Percentiles rank a stretch among this genome's conserved stretches.
Evolutionary conservation across 139 green algal species (phyloP).

Genomic region (Picochlorum sp.): DNA sequence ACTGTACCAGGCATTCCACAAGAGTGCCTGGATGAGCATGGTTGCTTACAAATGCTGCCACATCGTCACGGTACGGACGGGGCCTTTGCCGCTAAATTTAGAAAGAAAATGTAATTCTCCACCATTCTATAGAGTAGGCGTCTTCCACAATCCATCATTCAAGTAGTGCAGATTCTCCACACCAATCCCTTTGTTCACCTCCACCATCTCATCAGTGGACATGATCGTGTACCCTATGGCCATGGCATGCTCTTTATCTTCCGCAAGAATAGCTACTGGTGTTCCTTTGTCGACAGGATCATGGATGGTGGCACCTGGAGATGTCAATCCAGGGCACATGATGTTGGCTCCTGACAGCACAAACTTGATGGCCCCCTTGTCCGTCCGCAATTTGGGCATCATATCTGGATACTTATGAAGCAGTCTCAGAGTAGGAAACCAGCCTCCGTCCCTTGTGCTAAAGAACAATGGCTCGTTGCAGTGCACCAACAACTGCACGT

Average conservation of each 20-base stretch:
- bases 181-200: conserved; percentile 86
- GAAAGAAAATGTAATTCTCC: conserved; percentile 7
- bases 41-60: conserved; percentile 59
- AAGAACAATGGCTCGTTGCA: conserved; percentile 86
- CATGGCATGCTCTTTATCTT: conserved; percentile 86
- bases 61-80: conserved; percentile 76
- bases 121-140: background rate
- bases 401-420: conserved; percentile 75
- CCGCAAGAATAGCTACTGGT: conserved; percentile 79
- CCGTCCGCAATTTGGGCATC: conserved; percentile 69
- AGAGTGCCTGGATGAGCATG: conserved; percentile 35
- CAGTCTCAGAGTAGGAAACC: conserved; percentile 87
- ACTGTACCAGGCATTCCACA: background rate
- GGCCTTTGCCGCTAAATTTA: conserved; percentile 69
- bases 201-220: conserved; percentile 61
- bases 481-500: conserved; percentile 79
- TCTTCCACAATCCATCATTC: conserved; percentile 93
- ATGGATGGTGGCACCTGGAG: conserved; percentile 85
- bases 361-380: conserved; percentile 97
- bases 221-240: conserved; percentile 88
- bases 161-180: conserved; percentile 91
- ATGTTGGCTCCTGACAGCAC: conserved; percentile 96
- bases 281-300: conserved; percentile 65
- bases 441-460: conserved; percentile 78
- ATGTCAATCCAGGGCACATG: conserved; percentile 97